Conservation (phyloP, 345 rosid genomes). For the Rhizophora apiculata region DNA sequence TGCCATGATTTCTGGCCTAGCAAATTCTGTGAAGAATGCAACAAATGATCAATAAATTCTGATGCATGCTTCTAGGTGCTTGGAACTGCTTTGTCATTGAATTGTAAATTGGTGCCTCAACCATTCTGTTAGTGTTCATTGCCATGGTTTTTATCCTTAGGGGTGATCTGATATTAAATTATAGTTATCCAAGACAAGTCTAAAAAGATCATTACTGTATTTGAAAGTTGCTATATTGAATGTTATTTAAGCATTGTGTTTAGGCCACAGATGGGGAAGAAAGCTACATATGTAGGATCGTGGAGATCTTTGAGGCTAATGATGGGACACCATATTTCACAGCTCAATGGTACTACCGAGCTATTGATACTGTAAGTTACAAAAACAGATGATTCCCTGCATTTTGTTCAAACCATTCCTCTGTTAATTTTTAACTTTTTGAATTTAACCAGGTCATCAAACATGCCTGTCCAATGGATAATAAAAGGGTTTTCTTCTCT, state of each 20-base stretch:
- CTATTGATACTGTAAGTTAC: constrained; percentile 61
- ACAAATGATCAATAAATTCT: no score
- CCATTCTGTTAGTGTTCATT: no score
- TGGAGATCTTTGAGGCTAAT: constrained; percentile 56
- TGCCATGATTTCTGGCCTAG: no score
- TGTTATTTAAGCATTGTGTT: background rate
- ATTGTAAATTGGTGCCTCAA: no score
- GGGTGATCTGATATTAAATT: no score
- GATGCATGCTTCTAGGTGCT: no score
- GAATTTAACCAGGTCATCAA: constrained; percentile 43
- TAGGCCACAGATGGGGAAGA: constrained; percentile 53
- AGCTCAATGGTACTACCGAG: constrained; percentile 80
- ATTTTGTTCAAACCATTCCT: background rate
- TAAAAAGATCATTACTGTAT: no score
- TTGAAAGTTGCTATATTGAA: background rate
- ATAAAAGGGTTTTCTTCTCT: constrained; percentile 58
- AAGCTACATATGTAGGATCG: constrained; percentile 46
- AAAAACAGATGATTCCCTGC: background rate
- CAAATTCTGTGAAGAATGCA: no score
- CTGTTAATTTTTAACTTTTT: background rate
- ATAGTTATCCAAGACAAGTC: no score
- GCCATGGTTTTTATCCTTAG: no score
- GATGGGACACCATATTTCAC: constrained; percentile 45
- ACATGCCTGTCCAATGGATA: constrained; percentile 20
- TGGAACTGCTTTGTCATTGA: no score